Conservation (phyloP, 2,329 filamentous ascomycete genomes). For the Coniochaeta sp. region DNA sequence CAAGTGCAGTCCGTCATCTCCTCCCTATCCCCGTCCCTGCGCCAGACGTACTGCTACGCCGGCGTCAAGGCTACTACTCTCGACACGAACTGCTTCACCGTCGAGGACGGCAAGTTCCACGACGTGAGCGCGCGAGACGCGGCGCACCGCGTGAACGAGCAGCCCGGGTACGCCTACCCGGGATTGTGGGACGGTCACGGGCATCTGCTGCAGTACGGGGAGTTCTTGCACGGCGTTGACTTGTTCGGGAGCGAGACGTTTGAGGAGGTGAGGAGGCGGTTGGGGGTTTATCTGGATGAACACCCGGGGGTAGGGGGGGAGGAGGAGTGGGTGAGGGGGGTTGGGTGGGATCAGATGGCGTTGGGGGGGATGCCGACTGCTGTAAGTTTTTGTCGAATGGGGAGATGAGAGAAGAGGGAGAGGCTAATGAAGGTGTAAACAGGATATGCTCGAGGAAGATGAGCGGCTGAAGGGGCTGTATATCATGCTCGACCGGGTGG, state of each 20-base stretch:
- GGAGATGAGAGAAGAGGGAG: too few relatives aligned
- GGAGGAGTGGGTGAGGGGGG: conserved; percentile 56
- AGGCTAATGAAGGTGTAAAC: neutral
- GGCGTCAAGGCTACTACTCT: conserved; percentile 29
- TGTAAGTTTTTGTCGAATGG: too few relatives aligned
- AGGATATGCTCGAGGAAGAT: conserved; percentile 50
- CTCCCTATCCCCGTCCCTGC: neutral
- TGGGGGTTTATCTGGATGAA: conserved; percentile 41
- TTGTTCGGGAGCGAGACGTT: conserved; percentile 53
- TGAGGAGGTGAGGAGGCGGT: conserved; percentile 43
- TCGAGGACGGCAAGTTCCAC: conserved; percentile 4
- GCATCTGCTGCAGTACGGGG: conserved; percentile 57
- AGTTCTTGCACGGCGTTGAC: conserved; percentile 59
- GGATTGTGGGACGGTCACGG: conserved; percentile 67
- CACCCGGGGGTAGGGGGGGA: conserved; percentile 45
- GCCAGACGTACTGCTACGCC: conserved; percentile 31
- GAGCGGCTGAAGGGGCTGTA: conserved; percentile 46
- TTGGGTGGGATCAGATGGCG: conserved; percentile 64
- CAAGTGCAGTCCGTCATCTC: neutral
- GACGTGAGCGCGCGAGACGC: neutral
- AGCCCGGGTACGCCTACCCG: conserved; percentile 52
- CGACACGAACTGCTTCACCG: conserved; percentile 10
- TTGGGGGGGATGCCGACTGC: conserved; percentile 61
- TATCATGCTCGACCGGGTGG: conserved; percentile 64
- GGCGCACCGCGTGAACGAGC: neutral